phyloP scores from a whole-genome alignment of 805 yeast genomes.

The Metschnikowia hibisci region DNA sequence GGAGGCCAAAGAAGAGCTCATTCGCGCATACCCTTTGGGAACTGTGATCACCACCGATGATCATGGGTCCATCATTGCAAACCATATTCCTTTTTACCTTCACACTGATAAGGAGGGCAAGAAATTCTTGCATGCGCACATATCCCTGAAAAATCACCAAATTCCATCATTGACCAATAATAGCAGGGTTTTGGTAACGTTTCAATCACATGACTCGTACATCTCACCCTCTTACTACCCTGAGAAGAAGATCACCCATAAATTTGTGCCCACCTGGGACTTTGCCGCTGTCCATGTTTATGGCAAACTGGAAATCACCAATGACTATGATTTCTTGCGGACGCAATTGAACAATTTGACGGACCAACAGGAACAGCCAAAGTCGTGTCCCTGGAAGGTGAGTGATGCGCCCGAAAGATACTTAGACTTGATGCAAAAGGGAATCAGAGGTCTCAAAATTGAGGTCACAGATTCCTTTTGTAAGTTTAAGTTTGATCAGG shows the following conservation, averaged over 20 bases:
- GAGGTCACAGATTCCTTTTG: constrained; percentile 45
- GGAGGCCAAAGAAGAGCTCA: constrained; percentile 38
- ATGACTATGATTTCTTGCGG: constrained; percentile 44
- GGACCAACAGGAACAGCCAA: constrained; percentile 43
- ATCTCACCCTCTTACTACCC: constrained; percentile 60
- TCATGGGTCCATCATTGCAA: constrained; percentile 44
- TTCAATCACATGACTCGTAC: constrained; percentile 50
- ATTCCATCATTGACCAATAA: constrained; percentile 35
- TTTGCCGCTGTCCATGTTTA: constrained; percentile 53
- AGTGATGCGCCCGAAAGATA: constrained; percentile 54
- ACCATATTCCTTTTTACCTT: constrained; percentile 54
- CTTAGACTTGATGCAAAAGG: constrained; percentile 39
- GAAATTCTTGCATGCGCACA: constrained; percentile 48
- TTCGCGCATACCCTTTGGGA: constrained; percentile 49
- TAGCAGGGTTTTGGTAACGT: constrained; percentile 46
- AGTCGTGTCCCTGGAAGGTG: constrained; percentile 49
- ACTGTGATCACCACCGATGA: constrained; percentile 42
- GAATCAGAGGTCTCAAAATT: constrained; percentile 55
- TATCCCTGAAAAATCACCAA: constrained; percentile 52
- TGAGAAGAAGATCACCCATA: constrained; percentile 51
- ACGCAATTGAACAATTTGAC: constrained; percentile 43
- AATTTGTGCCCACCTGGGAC: constrained; percentile 70
- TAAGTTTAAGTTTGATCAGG: constrained; percentile 59
- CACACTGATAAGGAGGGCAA: constrained; percentile 33
- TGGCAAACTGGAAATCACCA: constrained; percentile 47